Evolutionary conservation across 192 early-diverging fungal species (phyloP).

Genomic region (Backusella tuberculispora): DNA sequence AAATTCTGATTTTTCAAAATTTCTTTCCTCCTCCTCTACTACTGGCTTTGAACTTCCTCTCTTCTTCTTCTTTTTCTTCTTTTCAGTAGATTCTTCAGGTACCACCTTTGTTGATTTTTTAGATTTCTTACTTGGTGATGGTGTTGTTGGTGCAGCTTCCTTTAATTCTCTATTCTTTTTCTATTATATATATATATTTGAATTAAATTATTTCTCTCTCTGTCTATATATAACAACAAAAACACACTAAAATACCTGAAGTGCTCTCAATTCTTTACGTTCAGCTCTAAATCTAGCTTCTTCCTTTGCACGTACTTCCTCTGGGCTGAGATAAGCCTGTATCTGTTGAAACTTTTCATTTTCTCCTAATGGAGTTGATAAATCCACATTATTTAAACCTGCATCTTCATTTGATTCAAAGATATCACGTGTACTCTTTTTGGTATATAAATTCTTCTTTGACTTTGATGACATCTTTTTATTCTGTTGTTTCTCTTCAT

Average conservation of each 20-base stretch:
- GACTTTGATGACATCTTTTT: slow-evolving; percentile 13
- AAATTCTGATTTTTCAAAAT: background rate
- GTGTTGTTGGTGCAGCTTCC: background rate
- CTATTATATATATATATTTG: background rate
- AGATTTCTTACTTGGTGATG: background rate
- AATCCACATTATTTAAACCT: slow-evolving; percentile 52
- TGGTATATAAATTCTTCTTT: slow-evolving; percentile 12
- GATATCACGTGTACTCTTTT: slow-evolving; percentile 27
- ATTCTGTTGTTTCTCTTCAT: slow-evolving; percentile 40
- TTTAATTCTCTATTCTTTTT: slow-evolving; percentile 14
- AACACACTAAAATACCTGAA: background rate
- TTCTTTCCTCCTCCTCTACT: background rate
- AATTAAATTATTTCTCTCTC: no score
- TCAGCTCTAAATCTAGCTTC: slow-evolving; percentile 46
- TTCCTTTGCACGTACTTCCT: slow-evolving; percentile 55
- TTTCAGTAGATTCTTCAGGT: background rate
- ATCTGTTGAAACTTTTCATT: slow-evolving; percentile 60
- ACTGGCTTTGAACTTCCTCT: background rate
- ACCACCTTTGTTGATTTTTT: background rate
- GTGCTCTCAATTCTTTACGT: slow-evolving; percentile 27
- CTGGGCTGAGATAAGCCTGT: slow-evolving; percentile 56
- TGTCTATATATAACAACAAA: no score
- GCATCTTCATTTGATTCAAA: slow-evolving; percentile 36
- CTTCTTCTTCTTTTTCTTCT: slow-evolving; percentile 29
- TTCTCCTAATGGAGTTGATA: slow-evolving; percentile 56